Evolutionary conservation across 2,329 filamentous ascomycete species (phyloP), one percentile per base, ranked within the genome.

Genomic region (Penicillium hesseltinei): DNA sequence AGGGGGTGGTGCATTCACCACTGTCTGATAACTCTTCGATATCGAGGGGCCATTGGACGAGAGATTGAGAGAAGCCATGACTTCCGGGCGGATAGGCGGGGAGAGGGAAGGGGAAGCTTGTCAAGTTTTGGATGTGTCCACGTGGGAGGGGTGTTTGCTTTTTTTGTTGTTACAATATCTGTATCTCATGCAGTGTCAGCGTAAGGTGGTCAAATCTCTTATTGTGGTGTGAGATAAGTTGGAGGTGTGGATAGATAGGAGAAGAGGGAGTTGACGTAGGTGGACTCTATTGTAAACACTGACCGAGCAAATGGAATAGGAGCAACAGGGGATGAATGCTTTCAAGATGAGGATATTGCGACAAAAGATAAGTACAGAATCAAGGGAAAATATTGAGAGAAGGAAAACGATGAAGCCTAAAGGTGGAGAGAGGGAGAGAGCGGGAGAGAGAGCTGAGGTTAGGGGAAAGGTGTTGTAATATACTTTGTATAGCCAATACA

Each of bases 1-100:
- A 17, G 85, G 81, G 56, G 80, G 73, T 49, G 84, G 75, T 52
- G 84, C 78, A 72, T 88, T 84, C 69, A 90, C 80, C 50, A 91
- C 81, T 51, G 84, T 82, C 71, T 88, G 82, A 73, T 90, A 88
- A 78, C 88, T 91, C 78, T 89, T 90, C 69, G 76, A 74, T 70
- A 97, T 97, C 59, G 87, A 91, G 62, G 88, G 86, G 13, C 89
- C 89, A 74, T 92, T 90, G 72, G 84, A 85, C 62, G 90, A 92
- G 54, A 91, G 81, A 70, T 92, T 92, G 66, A 92, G 81, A 58
- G 90, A 89, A 60, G 90, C 87, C 90, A 94, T 94, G 66, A 53
- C 61, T 54, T 60, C 49, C 59, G 56, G 49, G 49, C 17, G 40
- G 46, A 46, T 49, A 31, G 29, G 53, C 27, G 47, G 54, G 52